phyloP scores from a whole-genome alignment of 73 alveolate species.

The Urostyla sp. region DNA sequence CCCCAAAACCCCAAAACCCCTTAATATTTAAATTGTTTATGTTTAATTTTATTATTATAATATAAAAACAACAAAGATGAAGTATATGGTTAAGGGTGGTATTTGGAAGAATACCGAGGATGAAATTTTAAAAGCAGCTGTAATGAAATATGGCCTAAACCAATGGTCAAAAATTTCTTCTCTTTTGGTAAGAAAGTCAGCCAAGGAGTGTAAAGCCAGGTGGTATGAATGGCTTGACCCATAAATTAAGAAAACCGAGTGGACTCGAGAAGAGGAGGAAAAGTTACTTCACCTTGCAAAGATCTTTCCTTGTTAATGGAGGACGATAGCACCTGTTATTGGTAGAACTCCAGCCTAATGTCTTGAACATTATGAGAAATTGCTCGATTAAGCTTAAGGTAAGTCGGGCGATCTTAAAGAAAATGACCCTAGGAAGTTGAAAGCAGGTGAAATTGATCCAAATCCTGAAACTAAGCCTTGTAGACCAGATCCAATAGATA shows the following conservation, averaged over 20 bases:
- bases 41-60: not conserved
- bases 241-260: constrained; percentile 97
- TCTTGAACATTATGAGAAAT: constrained; percentile 97
- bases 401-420: constrained; percentile 88
- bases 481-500: constrained; percentile 98
- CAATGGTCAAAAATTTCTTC: constrained; percentile 99
- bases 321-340: constrained; percentile 99
- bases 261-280: constrained; percentile 99
- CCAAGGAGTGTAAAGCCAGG: constrained; percentile 99
- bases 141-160: constrained; percentile 99
- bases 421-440: constrained; percentile 97
- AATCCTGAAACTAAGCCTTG: constrained; percentile 99
- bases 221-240: constrained; percentile 99
- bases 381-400: constrained; percentile 98
- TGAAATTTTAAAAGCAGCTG: constrained; percentile 99
- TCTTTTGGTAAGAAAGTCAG: constrained; percentile 97
- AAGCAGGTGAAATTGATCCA: constrained; percentile 99
- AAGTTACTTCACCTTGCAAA: constrained; percentile 98
- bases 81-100: constrained; percentile 97
- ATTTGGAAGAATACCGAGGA: constrained; percentile 99
- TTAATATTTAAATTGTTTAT: not conserved
- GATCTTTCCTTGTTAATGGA: constrained; percentile 99
- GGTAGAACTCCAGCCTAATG: constrained; percentile 99
- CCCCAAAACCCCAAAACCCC: constrained; percentile 42
- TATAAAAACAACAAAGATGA: constrained; percentile 74